Base-by-base conservation (phyloP, 805 yeast species). In the Isabelozyma pseudorhagii region DNA sequence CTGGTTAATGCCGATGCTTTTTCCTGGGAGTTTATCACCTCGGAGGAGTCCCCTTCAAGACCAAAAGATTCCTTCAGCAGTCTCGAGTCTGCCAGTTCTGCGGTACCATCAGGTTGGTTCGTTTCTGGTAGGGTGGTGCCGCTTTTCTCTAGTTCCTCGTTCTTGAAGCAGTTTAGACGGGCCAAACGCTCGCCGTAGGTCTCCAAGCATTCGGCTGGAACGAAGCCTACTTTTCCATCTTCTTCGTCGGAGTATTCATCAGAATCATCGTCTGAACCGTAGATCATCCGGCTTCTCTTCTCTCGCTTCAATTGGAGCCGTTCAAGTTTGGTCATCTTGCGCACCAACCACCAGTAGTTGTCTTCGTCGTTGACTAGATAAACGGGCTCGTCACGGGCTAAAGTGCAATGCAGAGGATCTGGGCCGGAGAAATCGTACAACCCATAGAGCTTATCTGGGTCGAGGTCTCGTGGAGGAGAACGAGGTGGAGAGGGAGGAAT, bases 321-420 rank as follows among this genome's bases (percentile, higher is more conserved):
- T 51, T 72, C 76, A 14, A 56, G 52, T 52, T 69, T 72, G 11
- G 66, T 61, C 44, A 71, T 50, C 50, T 79, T 77, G 28, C 72
- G 66, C 28, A 94, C 93, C 9, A 93, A 74, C 98, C 99, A 94
- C 99, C 99, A 94, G 69, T 94, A 94, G 52, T 89, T 80, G 68
- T 94, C 97, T 45, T 87, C 84, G 62, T 94, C 99, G 62, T 90
- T 91, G 36, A 94, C 70, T 15, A 94, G 70, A 42, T 80, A 74
- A 54, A 96, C 93, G 1, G 96, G 84, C 59, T 90, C 97, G 61
- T 93, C 92, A 55, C 89, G 83, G 17, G 72, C 64, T 9, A 93
- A 76, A 50, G 86, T 83, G 56, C 96, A 87, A 68, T 93, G 99
- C 43, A 94, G 89, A 4, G 93, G 91, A 62, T 91, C 97, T 5